A percentile compares a stretch with the other conserved stretches of the same genome.
These are phyloP conservation scores for Trichoderma asperellum DNA, from an alignment of 2,329 filamentous ascomycete species.

Conservation along the genomic window DNA sequence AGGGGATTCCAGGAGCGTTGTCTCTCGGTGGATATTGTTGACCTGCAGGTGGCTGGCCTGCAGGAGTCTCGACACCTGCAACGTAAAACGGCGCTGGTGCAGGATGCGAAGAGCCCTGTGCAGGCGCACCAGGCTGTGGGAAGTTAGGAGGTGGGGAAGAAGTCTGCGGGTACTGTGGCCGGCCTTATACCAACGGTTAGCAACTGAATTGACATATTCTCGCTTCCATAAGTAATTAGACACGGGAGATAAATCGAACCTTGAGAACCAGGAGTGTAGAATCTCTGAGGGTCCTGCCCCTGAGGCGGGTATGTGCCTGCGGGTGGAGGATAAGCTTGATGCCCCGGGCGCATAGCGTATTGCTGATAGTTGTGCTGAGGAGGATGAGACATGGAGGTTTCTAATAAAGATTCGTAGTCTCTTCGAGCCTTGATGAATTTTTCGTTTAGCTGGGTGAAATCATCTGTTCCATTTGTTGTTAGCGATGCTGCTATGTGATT, in stretches of 20 bases:
- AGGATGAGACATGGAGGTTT: conserved; percentile 96
- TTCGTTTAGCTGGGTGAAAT: conserved; percentile 97
- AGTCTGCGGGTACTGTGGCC: conserved; percentile 51
- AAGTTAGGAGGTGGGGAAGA: conserved; percentile 59
- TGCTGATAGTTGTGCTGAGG: conserved; percentile 77
- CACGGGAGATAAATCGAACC: conserved; percentile 8
- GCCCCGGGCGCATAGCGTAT: conserved; percentile 59
- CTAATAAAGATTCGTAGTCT: conserved; percentile 94
- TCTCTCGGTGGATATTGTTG: conserved; percentile 59
- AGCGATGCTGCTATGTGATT: not conserved
- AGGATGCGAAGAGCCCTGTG: conserved; percentile 14
- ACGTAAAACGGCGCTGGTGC: conserved; percentile 68
- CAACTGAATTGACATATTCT: not conserved
- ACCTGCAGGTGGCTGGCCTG: conserved; percentile 38
- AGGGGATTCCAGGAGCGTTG: conserved; percentile 53
- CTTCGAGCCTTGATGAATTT: conserved; percentile 98
- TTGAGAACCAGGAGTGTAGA: conserved; percentile 57
- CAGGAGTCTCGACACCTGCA: conserved; percentile 55
- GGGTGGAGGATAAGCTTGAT: conserved; percentile 48
- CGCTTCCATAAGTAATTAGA: not conserved
- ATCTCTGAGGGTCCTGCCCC: conserved; percentile 66
- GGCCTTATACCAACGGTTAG: conserved; percentile 42
- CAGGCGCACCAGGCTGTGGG: conserved; percentile 55
- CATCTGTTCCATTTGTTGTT: conserved; percentile 61
- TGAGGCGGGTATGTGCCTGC: conserved; percentile 45